Evolutionary conservation across 805 yeast genomes (phyloP), one percentile per base, ranked within the genome.

Genomic region (Metschnikowia matae): DNA sequence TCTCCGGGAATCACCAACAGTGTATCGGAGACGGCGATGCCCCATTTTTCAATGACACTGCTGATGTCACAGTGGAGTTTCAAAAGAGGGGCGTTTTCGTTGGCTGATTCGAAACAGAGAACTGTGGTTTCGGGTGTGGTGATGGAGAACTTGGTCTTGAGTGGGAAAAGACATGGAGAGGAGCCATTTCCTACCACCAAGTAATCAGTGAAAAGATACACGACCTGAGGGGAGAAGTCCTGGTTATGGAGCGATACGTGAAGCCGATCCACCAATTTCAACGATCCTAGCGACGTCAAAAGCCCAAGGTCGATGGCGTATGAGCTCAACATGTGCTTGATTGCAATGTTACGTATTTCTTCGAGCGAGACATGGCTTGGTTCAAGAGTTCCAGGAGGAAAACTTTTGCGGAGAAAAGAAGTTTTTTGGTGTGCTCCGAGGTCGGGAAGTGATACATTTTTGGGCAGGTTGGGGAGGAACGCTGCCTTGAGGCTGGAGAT

Each of bases 1-100:
- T 68, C 72, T 3, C 58, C 53, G 0, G 78, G 78, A 37, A 74
- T 67, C 3, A 48, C 38, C 48, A 65, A 63, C 31, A 48, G 49
- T 7, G 52, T 49, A 49, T 74, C 78, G 2, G 74, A 68, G 10
- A 70, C 54, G 1, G 73, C 75, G 20, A 71, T 70, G 3, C 67
- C 75, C 78, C 78, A 74, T 51, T 74, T 73, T 51, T 74, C 77
- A 29, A 73, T 61, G 4, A 73, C 63, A n/a, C 67, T 57, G 34
- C 61, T 57, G 14, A 50, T 53, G 10, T 62, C 62, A 1, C 74
- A 69, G 37, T 58, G 62, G n/a, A 71, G 51, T 56, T 58, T 66
- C 37, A 69, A 34, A 6, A 50, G 20, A 5, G 55, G 49, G 6
- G 49, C 48, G 15, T 38, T 41, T 8, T 37, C 41, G 21, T 48